Percentiles rank a stretch among this genome's conserved stretches.
These are phyloP conservation scores for Claviceps fusiformis DNA, from an alignment of 2,329 filamentous ascomycete genomes.

Conservation along the genomic window DNA sequence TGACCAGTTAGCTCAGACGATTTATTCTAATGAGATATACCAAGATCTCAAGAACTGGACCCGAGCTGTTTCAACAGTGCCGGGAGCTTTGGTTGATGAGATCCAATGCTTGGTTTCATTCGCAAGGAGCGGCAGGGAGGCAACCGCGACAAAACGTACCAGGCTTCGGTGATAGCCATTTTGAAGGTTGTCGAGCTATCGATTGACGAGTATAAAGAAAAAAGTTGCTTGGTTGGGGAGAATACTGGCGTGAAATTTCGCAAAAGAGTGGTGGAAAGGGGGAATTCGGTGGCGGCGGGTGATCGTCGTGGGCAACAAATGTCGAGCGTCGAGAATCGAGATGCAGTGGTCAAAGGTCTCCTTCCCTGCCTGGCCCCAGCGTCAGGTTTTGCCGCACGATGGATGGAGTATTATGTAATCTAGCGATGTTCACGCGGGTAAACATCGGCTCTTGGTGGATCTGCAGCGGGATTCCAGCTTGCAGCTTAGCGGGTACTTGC, in stretches of 20 bases:
- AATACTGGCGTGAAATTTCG: not conserved
- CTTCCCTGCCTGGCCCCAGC: slow-evolving; percentile 23
- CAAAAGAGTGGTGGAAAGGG: slow-evolving; percentile 8
- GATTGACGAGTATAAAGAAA: slow-evolving; percentile 6
- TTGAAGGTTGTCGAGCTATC: slow-evolving; percentile 28
- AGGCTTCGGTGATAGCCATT: slow-evolving; percentile 63
- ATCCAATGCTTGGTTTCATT: slow-evolving; percentile 9
- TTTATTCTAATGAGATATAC: not conserved
- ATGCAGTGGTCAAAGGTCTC: slow-evolving; percentile 24
- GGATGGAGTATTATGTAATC: slow-evolving; percentile 4
- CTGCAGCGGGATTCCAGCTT: not conserved
- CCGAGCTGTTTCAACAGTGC: slow-evolving; percentile 10
- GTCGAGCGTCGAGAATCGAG: slow-evolving; percentile 13
- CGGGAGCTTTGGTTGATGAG: slow-evolving; percentile 12
- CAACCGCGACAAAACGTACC: slow-evolving; percentile 46
- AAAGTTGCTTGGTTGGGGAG: slow-evolving; percentile 2
- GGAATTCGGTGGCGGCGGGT: slow-evolving; percentile 12
- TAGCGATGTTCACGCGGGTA: not conserved
- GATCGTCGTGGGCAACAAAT: slow-evolving; percentile 9
- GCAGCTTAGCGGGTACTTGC: no score
- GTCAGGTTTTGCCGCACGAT: slow-evolving; percentile 27
- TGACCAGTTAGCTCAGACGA: slow-evolving; percentile 28
- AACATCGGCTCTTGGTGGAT: not conserved
- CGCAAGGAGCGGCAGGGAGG: slow-evolving; percentile 16
- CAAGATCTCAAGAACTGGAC: not conserved